phyloP scores from a whole-genome alignment of 371 early-diverging fungal species.

The Lichtheimia ramosa region DNA sequence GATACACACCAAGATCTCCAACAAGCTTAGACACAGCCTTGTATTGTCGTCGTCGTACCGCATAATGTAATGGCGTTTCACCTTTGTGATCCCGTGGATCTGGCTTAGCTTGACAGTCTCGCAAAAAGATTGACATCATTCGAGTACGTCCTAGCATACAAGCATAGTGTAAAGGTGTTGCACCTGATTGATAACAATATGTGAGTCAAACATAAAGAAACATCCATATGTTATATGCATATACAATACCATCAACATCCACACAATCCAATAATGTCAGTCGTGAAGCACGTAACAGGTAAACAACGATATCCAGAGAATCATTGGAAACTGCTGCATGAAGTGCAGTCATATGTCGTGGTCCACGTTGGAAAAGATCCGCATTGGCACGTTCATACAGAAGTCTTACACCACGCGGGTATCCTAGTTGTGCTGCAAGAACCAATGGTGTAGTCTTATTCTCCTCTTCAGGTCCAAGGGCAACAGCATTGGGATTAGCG shows the following conservation, averaged over 20 bases:
- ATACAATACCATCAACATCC: constrained; percentile 28
- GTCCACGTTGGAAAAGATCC: constrained; percentile 24
- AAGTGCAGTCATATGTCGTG: constrained; percentile 30
- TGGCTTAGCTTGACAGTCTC: constrained; percentile 19
- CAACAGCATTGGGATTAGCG: constrained; percentile 30
- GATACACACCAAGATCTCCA: constrained; percentile 33
- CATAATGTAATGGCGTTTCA: constrained; percentile 47
- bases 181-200: constrained; percentile 21
- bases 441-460: constrained; percentile 32
- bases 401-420: constrained; percentile 31
- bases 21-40: constrained; percentile 28
- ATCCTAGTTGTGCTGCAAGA: constrained; percentile 36
- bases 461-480: constrained; percentile 19
- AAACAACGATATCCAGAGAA: constrained; percentile 25
- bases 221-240: background rate
- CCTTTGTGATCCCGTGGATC: constrained; percentile 32
- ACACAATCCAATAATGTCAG: constrained; percentile 20
- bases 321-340: constrained; percentile 38
- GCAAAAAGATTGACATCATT: constrained; percentile 23
- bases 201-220: background rate
- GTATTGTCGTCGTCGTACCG: constrained; percentile 29
- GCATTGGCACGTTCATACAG: constrained; percentile 27
- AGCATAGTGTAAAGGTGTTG: constrained; percentile 50
- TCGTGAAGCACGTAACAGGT: constrained; percentile 21
- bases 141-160: constrained; percentile 31